These are phyloP conservation scores for Manihot esculenta DNA, from an alignment of 441 rosid genomes.

Conservation along the genomic window DNA sequence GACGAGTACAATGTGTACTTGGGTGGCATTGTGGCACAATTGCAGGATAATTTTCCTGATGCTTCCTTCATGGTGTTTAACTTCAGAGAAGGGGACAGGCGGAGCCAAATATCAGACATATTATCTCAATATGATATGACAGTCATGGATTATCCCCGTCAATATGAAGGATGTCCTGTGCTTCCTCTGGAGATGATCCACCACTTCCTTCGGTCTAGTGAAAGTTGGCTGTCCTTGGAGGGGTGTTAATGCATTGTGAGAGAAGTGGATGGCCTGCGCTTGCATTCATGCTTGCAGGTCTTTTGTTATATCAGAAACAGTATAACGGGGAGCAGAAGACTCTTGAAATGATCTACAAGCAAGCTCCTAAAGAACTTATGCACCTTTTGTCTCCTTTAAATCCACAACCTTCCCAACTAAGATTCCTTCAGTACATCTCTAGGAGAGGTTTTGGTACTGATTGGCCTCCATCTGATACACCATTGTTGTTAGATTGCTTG, in stretches of 20 bases:
- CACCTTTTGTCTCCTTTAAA: constrained; percentile 73
- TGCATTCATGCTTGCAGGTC: constrained; percentile 93
- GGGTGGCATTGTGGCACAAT: constrained; percentile 89
- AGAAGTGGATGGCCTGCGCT: constrained; percentile 96
- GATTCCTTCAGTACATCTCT: constrained; percentile 95
- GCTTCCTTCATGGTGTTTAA: constrained; percentile 97
- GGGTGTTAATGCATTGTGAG: constrained; percentile 95
- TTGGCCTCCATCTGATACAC: constrained; percentile 92
- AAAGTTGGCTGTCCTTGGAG: constrained; percentile 88
- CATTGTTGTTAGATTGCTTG: constrained; percentile 75
- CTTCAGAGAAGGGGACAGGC: constrained; percentile 88
- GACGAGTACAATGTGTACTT: constrained; percentile 88
- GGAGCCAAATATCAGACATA: constrained; percentile 79
- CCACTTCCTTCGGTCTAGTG: constrained; percentile 83
- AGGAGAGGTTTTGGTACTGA: constrained; percentile 81
- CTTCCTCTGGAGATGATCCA: constrained; percentile 92
- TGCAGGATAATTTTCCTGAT: constrained; percentile 89
- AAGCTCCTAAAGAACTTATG: constrained; percentile 88
- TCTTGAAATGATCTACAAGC: constrained; percentile 93
- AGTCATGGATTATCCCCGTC: constrained; percentile 95
- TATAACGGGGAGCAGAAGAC: constrained; percentile 93
- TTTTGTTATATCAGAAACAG: constrained; percentile 74
- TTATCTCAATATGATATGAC: constrained; percentile 89
- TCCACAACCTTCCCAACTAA: constrained; percentile 89
- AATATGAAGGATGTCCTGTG: constrained; percentile 77